These are phyloP conservation scores for Waltiozyma sp. DNA, from an alignment of 1,139 yeast species.

Conservation along the genomic window DNA sequence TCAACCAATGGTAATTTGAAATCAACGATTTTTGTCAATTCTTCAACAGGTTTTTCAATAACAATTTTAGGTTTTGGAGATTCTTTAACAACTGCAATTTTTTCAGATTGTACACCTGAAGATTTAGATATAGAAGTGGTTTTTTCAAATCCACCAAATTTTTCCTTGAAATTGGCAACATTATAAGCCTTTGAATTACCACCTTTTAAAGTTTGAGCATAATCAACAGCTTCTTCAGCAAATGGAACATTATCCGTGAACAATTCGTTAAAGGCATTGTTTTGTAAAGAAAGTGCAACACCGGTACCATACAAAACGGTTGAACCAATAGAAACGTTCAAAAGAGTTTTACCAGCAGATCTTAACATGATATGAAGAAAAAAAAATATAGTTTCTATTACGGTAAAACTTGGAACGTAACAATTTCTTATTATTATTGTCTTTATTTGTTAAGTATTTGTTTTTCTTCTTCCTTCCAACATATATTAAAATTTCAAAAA, in stretches of 20 bases:
- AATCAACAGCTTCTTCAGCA: constrained; percentile 40
- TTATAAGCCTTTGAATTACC: constrained; percentile 24
- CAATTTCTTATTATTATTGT: too few relatives aligned
- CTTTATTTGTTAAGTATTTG: too few relatives aligned
- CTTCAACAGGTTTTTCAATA: constrained; percentile 1
- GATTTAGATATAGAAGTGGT: constrained; percentile 32
- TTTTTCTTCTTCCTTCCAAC: too few relatives aligned
- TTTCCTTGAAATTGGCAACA: constrained; percentile 24
- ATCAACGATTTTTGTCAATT: background rate
- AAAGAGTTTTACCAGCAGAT: constrained; percentile 24
- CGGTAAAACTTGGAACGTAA: too few relatives aligned
- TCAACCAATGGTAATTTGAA: constrained; percentile 20
- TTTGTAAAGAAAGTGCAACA: constrained; percentile 30
- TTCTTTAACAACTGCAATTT: constrained; percentile 17
- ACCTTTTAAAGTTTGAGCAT: constrained; percentile 33
- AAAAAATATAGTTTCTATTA: too few relatives aligned
- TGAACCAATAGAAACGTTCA: constrained; percentile 25
- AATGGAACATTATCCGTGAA: constrained; percentile 53
- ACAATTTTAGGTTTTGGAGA: constrained; percentile 4
- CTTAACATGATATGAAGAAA: constrained; percentile 17
- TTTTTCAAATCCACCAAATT: constrained; percentile 27
- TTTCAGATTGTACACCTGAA: constrained; percentile 26
- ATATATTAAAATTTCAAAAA: too few relatives aligned
- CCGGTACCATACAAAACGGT: constrained; percentile 32
- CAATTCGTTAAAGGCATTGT: constrained; percentile 33